Conservation (phyloP, 306 rosid genomes). For the Quercus aquifolioides region DNA sequence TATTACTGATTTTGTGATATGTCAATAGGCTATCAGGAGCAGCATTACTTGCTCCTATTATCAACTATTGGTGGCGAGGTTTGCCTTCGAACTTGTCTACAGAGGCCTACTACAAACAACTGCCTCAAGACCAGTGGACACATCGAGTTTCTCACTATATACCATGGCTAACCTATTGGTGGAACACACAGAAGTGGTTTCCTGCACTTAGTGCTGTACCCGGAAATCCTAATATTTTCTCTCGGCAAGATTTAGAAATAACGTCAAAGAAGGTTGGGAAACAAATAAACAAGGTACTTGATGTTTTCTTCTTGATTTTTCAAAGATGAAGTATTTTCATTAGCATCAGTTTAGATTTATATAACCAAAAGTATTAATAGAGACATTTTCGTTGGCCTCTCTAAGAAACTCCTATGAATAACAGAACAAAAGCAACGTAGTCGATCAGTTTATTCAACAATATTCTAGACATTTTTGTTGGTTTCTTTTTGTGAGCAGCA, state of each 20-base stretch:
- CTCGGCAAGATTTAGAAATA: conserved; percentile 38
- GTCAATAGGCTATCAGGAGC: conserved; percentile 56
- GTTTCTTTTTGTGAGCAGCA: too few species aligned
- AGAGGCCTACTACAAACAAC: conserved; percentile 36
- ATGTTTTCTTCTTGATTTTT: background rate
- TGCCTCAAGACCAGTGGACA: conserved; percentile 44
- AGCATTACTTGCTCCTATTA: conserved; percentile 38
- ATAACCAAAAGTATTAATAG: too few species aligned
- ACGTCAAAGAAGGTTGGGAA: background rate
- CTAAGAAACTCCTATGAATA: too few species aligned
- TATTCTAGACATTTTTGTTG: too few species aligned
- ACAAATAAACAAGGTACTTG: conserved; percentile 17
- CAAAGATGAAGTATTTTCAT: background rate
- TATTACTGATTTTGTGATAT: background rate
- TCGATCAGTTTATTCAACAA: too few species aligned
- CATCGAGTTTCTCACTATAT: conserved; percentile 42
- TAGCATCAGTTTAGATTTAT: too few species aligned
- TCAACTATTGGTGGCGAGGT: conserved; percentile 57
- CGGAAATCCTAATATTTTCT: conserved; percentile 21
- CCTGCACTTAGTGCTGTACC: conserved; percentile 36
- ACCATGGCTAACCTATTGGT: conserved; percentile 56
- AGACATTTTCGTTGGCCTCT: too few species aligned
- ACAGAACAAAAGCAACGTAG: too few species aligned
- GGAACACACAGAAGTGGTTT: conserved; percentile 54
- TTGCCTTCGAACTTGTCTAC: conserved; percentile 39